Conservation (phyloP, 2,329 filamentous ascomycete genomes). For the Lomentospora prolificans region DNA sequence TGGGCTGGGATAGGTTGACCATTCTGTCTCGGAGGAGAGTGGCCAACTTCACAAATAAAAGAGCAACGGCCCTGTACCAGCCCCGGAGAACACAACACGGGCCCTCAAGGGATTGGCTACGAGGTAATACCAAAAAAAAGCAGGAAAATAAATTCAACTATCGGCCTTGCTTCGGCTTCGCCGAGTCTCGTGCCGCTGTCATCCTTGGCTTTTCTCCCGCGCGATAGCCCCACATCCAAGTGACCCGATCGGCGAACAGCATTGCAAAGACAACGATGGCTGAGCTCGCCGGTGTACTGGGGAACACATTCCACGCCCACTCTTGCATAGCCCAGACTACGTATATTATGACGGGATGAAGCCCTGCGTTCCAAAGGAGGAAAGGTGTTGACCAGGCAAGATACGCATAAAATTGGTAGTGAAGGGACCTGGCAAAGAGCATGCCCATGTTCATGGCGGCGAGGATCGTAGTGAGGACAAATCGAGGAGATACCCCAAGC, state of each 20-base stretch:
- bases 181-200: constrained; percentile 13
- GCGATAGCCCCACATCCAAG: constrained; percentile 7
- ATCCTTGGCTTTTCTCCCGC: constrained; percentile 13
- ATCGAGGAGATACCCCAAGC: constrained; percentile 54
- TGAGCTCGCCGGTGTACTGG: constrained; percentile 55
- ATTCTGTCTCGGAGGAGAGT: no score
- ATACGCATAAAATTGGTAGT: constrained; percentile 95
- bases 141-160: constrained; percentile 7
- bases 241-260: constrained; percentile 40
- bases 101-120: background rate
- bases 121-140: constrained; percentile 17
- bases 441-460: constrained; percentile 70
- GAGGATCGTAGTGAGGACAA: constrained; percentile 67
- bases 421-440: constrained; percentile 76
- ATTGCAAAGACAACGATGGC: constrained; percentile 60
- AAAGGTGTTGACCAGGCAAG: constrained; percentile 83
- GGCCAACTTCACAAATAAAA: no score
- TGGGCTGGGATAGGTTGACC: no score
- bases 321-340: constrained; percentile 70
- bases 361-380: constrained; percentile 68
- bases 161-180: constrained; percentile 22
- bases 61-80: no score
- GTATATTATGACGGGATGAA: constrained; percentile 58
- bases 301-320: constrained; percentile 90
- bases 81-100: background rate